These are phyloP conservation scores for Lodderomyces jiufengensis DNA, from an alignment of 1,139 yeast species.

Conservation along the genomic window DNA sequence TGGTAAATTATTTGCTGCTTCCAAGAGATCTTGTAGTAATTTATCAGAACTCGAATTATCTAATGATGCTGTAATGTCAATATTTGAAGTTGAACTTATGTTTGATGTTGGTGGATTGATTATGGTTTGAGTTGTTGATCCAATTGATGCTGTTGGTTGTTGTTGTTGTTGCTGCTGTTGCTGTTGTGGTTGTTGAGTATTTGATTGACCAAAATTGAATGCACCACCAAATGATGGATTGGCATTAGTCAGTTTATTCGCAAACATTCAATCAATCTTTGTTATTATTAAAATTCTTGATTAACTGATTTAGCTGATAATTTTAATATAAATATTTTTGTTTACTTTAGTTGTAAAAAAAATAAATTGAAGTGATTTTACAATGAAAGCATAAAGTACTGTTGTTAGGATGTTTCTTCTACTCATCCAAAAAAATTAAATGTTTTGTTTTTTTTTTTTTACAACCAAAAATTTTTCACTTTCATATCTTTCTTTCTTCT, in stretches of 20 bases:
- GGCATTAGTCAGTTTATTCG: constrained; percentile 9
- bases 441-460: too few relatives aligned
- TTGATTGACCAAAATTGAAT: constrained; percentile 13
- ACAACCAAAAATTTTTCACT: constrained; percentile 5
- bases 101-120: constrained; percentile 9
- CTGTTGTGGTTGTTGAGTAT: constrained; percentile 6
- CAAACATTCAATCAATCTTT: too few relatives aligned
- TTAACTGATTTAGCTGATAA: too few relatives aligned
- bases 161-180: constrained; percentile 10
- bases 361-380: background rate
- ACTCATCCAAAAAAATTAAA: background rate
- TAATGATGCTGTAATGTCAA: constrained; percentile 9
- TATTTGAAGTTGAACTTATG: constrained; percentile 2
- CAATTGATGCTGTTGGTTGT: constrained; percentile 7
- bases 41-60: constrained; percentile 12
- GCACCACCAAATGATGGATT: constrained; percentile 9
- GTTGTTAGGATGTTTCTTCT: constrained; percentile 2
- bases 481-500: constrained; percentile 4
- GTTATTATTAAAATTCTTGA: too few relatives aligned
- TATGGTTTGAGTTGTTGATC: constrained; percentile 8
- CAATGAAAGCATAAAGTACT: constrained; percentile 1
- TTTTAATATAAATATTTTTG: too few relatives aligned
- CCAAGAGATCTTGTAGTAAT: constrained; percentile 59
- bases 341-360: background rate
- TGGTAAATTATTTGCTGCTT: constrained; percentile 69